phyloP scores from a whole-genome alignment of 106 monocot species.

The Phalaenopsis equestris region DNA sequence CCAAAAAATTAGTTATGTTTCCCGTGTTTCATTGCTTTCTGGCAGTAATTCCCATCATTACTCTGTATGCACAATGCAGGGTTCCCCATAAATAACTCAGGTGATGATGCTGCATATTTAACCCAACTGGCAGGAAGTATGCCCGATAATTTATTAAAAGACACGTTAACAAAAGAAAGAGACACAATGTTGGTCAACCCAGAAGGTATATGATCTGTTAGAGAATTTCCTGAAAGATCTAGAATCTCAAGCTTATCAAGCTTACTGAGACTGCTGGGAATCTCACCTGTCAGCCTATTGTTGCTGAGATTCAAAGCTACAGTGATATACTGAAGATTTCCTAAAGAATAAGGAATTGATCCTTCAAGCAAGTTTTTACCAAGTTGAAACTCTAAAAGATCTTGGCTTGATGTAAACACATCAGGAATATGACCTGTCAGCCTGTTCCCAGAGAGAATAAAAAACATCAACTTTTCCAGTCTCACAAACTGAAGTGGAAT shows the following conservation, averaged over 20 bases:
- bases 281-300: constrained; percentile 40
- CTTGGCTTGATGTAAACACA: constrained; percentile 41
- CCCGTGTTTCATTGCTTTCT: not conserved
- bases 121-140: constrained; percentile 43
- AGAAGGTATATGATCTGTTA: constrained; percentile 54
- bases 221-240: constrained; percentile 53
- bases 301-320: constrained; percentile 40
- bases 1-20: constrained; percentile 9
- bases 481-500: constrained; percentile 32
- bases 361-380: constrained; percentile 56
- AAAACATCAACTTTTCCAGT: constrained; percentile 29
- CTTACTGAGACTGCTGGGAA: constrained; percentile 47
- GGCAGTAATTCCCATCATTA: constrained; percentile 3
- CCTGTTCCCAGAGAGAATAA: constrained; percentile 46
- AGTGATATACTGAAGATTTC: constrained; percentile 52
- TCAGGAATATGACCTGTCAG: constrained; percentile 48
- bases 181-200: constrained; percentile 45
- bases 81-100: constrained; percentile 40
- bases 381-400: constrained; percentile 50
- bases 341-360: constrained; percentile 45
- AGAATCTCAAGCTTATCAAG: constrained; percentile 55
- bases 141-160: constrained; percentile 51
- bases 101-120: constrained; percentile 35
- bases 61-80: constrained; percentile 23
- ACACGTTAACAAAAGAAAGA: constrained; percentile 55